A percentile compares a stretch with the other conserved stretches of the same genome.
Conservation (phyloP, 2,329 filamentous ascomycete genomes). For the Microsporum canis region DNA sequence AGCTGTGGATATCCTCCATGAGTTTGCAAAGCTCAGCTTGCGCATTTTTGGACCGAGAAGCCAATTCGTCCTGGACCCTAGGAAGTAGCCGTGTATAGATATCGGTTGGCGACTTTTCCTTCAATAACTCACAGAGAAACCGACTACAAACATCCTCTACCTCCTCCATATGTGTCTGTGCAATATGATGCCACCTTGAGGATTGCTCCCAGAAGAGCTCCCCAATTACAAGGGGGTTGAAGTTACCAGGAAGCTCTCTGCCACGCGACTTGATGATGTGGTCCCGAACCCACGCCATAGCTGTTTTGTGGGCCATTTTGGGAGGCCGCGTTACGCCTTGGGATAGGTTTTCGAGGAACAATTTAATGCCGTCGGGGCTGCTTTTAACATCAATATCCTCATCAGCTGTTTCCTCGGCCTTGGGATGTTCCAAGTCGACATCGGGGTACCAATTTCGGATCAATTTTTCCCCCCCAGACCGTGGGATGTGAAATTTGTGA, state of each 20-base stretch:
- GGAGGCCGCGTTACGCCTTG: not conserved
- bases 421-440: not conserved
- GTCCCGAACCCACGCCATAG: not conserved
- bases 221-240: slow-evolving; percentile 29
- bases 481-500: not conserved
- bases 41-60: not conserved
- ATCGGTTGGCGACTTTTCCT: not conserved
- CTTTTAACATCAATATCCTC: not conserved
- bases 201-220: slow-evolving; percentile 32
- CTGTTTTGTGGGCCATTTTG: not conserved
- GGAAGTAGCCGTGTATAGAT: not conserved
- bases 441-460: no score
- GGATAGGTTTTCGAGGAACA: not conserved
- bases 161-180: slow-evolving; percentile 7
- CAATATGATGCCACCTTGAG: slow-evolving; percentile 23
- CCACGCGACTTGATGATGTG: slow-evolving; percentile 5
- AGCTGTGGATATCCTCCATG: not conserved
- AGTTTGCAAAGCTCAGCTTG: not conserved
- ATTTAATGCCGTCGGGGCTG: not conserved
- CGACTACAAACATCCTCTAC: not conserved
- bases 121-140: not conserved
- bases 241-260: slow-evolving; percentile 29
- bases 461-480: no score
- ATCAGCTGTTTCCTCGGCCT: not conserved
- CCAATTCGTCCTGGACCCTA: not conserved